Evolutionary conservation across 176 grass and related monocot species (phyloP).

Genomic region (Juncus effusus): DNA sequence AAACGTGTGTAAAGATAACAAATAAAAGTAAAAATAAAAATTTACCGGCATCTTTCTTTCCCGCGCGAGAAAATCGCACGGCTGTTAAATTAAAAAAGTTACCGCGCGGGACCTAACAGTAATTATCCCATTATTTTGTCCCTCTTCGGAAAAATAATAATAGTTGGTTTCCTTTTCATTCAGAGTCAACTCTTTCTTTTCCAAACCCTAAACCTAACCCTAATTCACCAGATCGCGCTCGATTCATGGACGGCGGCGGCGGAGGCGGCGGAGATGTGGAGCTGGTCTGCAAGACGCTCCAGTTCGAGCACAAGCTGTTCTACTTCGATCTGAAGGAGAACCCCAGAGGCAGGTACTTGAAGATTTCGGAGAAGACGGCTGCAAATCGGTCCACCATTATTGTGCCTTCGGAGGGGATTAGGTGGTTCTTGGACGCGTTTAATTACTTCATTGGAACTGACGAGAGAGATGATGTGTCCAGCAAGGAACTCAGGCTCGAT

Average conservation of each 20-base stretch:
- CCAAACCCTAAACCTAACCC: conserved; percentile 68
- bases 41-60: neutral
- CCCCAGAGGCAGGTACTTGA: conserved; percentile 86
- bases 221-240: conserved; percentile 23
- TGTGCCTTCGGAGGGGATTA: conserved; percentile 71
- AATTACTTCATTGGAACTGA: conserved; percentile 90
- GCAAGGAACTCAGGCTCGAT: conserved; percentile 96
- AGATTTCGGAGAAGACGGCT: conserved; percentile 95
- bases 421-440: conserved; percentile 92
- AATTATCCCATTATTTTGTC: conserved; percentile 10
- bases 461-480: conserved; percentile 70
- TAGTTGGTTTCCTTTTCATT: neutral
- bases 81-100: conserved; percentile 24
- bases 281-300: conserved; percentile 93
- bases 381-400: conserved; percentile 95
- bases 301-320: conserved; percentile 99
- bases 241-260: conserved; percentile 61
- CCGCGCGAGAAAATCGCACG: conserved; percentile 9
- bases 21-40: neutral
- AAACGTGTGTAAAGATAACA: neutral
- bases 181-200: conserved; percentile 10
- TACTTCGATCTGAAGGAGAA: conserved; percentile 99
- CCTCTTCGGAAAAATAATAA: neutral
- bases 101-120: conserved; percentile 24
- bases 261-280: conserved; percentile 66